Percentiles rank a stretch among this genome's conserved stretches.
phyloP scores from a whole-genome alignment of 1,284 basidiomycete genomes.

The Leccinum subfulvum region DNA sequence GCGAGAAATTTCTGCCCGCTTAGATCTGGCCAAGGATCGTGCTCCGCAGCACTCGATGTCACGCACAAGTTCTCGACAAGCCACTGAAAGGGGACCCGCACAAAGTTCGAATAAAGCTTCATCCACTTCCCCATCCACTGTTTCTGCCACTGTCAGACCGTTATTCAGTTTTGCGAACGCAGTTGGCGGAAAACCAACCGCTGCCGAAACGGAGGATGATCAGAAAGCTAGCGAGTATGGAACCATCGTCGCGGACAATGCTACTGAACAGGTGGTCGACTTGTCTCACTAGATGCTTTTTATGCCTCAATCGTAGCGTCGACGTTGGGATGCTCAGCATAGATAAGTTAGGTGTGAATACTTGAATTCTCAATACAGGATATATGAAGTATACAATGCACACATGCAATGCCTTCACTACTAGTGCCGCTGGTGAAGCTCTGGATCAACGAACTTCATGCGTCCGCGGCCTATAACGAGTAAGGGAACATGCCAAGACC shows the following conservation, averaged over 20 bases:
- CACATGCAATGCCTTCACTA: constrained; percentile 10
- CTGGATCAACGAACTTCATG: constrained; percentile 70
- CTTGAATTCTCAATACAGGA: neutral
- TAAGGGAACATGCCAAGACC: constrained; percentile 1
- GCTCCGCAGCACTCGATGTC: constrained; percentile 55
- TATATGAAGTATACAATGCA: neutral
- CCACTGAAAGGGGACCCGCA: constrained; percentile 48
- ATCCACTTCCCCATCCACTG: constrained; percentile 30
- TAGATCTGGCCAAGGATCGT: constrained; percentile 59
- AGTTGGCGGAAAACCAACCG: constrained; percentile 43
- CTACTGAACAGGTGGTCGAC: constrained; percentile 42
- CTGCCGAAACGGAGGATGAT: constrained; percentile 27
- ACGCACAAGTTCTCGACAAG: constrained; percentile 65
- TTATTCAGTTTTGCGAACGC: constrained; percentile 71
- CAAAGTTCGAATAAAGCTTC: constrained; percentile 38
- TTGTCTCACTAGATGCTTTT: constrained; percentile 31
- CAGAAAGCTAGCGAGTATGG: constrained; percentile 24
- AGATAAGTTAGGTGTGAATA: neutral
- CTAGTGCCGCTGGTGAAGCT: constrained; percentile 34
- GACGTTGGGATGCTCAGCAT: constrained; percentile 5
- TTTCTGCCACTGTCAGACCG: constrained; percentile 51
- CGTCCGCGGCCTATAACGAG: constrained; percentile 49
- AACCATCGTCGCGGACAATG: constrained; percentile 5
- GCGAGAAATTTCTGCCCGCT: constrained; percentile 66
- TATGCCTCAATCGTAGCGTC: constrained; percentile 16